These are phyloP conservation scores for Epichloe sp. DNA, from an alignment of 2,329 filamentous ascomycete genomes.

Conservation along the genomic window DNA sequence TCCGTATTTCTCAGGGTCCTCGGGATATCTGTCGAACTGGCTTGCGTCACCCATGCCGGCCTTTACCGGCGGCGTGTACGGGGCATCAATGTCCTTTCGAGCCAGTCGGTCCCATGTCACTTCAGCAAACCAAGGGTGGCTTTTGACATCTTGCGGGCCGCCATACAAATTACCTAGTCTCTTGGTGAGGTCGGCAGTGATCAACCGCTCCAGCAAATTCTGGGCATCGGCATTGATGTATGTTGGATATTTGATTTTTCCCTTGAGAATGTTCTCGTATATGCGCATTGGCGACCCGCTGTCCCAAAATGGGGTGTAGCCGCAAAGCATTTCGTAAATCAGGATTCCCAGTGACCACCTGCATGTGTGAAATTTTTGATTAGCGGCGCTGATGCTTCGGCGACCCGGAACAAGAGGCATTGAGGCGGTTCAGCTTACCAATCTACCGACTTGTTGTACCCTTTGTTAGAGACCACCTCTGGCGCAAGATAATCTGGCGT, in stretches of 20 bases:
- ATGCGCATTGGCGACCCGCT: constrained; percentile 97
- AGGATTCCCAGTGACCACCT: constrained; percentile 98
- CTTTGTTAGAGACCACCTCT: constrained; percentile 97
- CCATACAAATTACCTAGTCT: constrained; percentile 87
- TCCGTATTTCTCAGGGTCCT: constrained; percentile 91
- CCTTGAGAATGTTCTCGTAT: constrained; percentile 97
- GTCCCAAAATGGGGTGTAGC: constrained; percentile 98
- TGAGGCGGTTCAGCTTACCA: constrained; percentile 50
- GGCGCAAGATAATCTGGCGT: constrained; percentile 96
- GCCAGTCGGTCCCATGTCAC: constrained; percentile 93
- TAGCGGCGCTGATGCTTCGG: background rate
- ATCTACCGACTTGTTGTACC: constrained; percentile 98
- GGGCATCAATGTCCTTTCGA: constrained; percentile 94
- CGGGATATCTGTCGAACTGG: constrained; percentile 95
- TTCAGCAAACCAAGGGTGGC: constrained; percentile 90
- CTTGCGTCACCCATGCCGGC: constrained; percentile 90
- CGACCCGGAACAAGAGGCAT: background rate
- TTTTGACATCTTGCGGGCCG: constrained; percentile 85
- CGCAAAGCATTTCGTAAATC: constrained; percentile 99
- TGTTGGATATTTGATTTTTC: constrained; percentile 88
- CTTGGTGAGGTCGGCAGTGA: constrained; percentile 91
- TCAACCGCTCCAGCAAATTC: constrained; percentile 80
- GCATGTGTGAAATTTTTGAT: background rate
- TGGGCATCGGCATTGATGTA: constrained; percentile 94
- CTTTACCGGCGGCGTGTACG: constrained; percentile 91